Base-by-base conservation (phyloP, 768 basidiomycete genomes). In the Suillus decipiens region DNA sequence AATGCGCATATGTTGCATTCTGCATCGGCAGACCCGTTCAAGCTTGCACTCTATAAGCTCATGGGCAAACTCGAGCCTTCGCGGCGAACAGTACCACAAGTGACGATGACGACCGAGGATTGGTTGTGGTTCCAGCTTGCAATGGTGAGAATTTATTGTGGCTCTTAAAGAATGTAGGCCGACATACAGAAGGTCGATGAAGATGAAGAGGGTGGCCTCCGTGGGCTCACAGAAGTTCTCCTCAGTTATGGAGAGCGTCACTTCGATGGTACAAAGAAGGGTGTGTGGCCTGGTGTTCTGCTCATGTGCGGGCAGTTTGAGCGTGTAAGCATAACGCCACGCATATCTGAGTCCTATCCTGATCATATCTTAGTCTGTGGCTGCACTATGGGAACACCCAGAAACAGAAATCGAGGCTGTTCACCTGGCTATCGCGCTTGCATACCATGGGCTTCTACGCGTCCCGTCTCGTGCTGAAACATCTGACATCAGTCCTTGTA, bases 121-220 rank as follows among this genome's bases (percentile, higher is more conserved):
- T 99, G 96, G 96, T 80, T 98, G 41, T 99, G 96, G 96, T 89
- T 96, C 80, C 96, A 99, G 77, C 83, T 99, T 15, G 83, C 89
- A 1, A 90, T 98, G 86, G 92, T 88, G 55, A 36, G 78, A 66
- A 9, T 5, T 42, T 61, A 19, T 0, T 17, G 43, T 61, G 34
- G 45, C 6, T 37, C 41, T 12, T 19, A 34, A 41, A 54, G 57
- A 17, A 69, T 19, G n/a, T 41, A 19, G 17, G 39, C 56, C 41
- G 17, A 57, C 10, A 22, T 34, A 36, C 63, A 15, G 42, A 19
- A 90, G 89, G 83, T 91, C 24, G 91, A 93, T 64, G 92, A 93
- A 70, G 89, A 93, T 36, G 91, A 93, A 67, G 87, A 88, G 61
- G 88, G 87, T 34, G 91, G 91, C 11, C 81, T 95, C 24, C 84